Base-by-base conservation (phyloP, 2,329 filamentous ascomycete species). In the Colletotrichum scovillei region DNA sequence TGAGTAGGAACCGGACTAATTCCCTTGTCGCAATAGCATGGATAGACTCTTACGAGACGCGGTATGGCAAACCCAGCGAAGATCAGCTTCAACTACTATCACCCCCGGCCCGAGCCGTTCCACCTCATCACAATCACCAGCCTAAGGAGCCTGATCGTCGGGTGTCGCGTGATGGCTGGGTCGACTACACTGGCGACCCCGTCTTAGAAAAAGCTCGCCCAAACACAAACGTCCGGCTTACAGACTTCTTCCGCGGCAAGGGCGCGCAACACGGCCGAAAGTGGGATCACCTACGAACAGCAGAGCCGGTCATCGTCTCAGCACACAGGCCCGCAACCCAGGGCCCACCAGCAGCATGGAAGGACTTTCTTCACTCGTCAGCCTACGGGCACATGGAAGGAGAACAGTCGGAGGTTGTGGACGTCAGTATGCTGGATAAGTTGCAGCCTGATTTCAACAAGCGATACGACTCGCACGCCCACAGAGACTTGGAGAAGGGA, bases 271-370 rank as follows among this genome's bases (percentile, higher is more conserved):
- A 79, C 59, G 88, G 88, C 3, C 85, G 88, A 72, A 87, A 87
- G 81, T 91, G 89, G 89, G 89, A 91, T 76, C 88, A 91, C 77
- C 79, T 91, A 64, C 87, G 89, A 65, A 87, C 88, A 3, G 84
- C 87, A 42, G 89, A 91, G 72, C 89, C 89, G 4, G 88, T 91
- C 75, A 90, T 91, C 75, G 87, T 91, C 60, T 83, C 88, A 28
- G 83, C 84, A 53, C 86, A 87, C 74, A 81, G 81, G 69, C 83
- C 85, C 14, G 78, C 83, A 5, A 79, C 82, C 46, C 79, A 82
- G 60, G 83, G 84, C 55, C 81, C 86, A 14, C 82, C 83, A 69
- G 79, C 73, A n/a, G 83, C 84, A 32, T 91, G 89, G 89, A 81
- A 82, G 12, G 84, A 86, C 63, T 91, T 90, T 77, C 81, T 91